Evolutionary conservation across 371 early-diverging fungal species (phyloP), one percentile per base, ranked within the genome.

Genomic region (Smittium culicis): DNA sequence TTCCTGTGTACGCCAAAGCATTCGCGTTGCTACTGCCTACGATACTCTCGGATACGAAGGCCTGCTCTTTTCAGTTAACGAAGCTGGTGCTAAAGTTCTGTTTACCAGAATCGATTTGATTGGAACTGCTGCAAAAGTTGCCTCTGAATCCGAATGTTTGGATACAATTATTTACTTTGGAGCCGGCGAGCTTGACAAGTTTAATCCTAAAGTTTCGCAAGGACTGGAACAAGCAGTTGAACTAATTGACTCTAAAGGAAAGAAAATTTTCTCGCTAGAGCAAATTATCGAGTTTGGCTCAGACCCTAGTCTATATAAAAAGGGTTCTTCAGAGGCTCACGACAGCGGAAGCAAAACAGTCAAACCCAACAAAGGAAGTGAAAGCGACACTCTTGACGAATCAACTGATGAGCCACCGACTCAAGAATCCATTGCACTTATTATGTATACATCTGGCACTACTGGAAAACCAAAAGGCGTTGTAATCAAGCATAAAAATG

Each of bases 381-480:
- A 16, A 30, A 29, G 69, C 32, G 77, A 73, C 14, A 35, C 16
- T 34, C 33, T 24, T 35, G 28, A 34, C 33, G 34, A 8, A 29
- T 89, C 63, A 90, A 84, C 75, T 87, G 89, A 65, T 8, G 77
- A 75, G 24, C 80, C 81, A 20, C 88, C 94, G 17, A 80, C 75
- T 25, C 78, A 85, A 27, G 87, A 89, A 67, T 91, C 91, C 74
- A 67, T 85, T 55, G 90, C 92, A 71, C 85, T 94, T 80, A 86
- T 93, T 35, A 88, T 90, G 85, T 93, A 91, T 66, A 94, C 93
- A 1, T 88, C 89, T 69, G 95, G 95, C 35, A 83, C 83, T 3
- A 86, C 90, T n/a, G 94, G 94, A 11, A 74, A 80, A 1, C 89
- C 90, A 54, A 87, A 87, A 68, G 90, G 87, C 54, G 89, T 80